These are phyloP conservation scores for Taiwanofungus camphoratus DNA, from an alignment of 1,284 basidiomycete genomes.

Conservation along the genomic window DNA sequence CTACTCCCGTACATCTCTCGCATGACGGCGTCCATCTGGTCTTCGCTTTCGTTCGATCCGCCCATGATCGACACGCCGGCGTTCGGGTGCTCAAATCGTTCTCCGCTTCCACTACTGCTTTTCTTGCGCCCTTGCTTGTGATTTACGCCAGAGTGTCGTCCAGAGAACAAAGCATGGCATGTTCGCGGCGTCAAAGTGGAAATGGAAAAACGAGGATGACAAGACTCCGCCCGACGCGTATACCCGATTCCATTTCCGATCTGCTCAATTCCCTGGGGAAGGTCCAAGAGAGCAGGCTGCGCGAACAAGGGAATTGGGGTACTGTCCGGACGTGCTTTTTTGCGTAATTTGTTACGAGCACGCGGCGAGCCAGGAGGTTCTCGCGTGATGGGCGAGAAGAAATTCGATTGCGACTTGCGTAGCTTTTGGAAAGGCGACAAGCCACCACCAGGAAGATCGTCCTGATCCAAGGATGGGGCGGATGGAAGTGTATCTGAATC, in stretches of 20 bases:
- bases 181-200: conserved; percentile 21
- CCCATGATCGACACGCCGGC: conserved; percentile 1
- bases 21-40: conserved; percentile 27
- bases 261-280: conserved; percentile 44
- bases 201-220: conserved; percentile 15
- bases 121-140: conserved; percentile 12
- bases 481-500: conserved; percentile 28
- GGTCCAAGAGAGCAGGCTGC: conserved; percentile 19
- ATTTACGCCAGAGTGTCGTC: conserved; percentile 10
- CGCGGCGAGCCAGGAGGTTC: conserved; percentile 11
- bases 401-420: conserved; percentile 16
- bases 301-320: conserved; percentile 15
- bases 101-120: background rate
- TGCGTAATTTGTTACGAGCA: conserved; percentile 36
- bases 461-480: conserved; percentile 6
- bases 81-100: conserved; percentile 1
- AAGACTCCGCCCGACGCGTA: conserved; percentile 23
- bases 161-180: conserved; percentile 20
- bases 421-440: conserved; percentile 7
- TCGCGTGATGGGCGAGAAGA: conserved; percentile 28
- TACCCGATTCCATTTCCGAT: conserved; percentile 54
- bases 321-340: conserved; percentile 27
- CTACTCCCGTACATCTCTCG: conserved; percentile 24
- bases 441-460: conserved; percentile 2
- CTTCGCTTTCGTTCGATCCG: conserved; percentile 17